These are phyloP conservation scores for Pseudocercospora macadamiae DNA, from an alignment of 2,329 filamentous ascomycete genomes.

Conservation along the genomic window DNA sequence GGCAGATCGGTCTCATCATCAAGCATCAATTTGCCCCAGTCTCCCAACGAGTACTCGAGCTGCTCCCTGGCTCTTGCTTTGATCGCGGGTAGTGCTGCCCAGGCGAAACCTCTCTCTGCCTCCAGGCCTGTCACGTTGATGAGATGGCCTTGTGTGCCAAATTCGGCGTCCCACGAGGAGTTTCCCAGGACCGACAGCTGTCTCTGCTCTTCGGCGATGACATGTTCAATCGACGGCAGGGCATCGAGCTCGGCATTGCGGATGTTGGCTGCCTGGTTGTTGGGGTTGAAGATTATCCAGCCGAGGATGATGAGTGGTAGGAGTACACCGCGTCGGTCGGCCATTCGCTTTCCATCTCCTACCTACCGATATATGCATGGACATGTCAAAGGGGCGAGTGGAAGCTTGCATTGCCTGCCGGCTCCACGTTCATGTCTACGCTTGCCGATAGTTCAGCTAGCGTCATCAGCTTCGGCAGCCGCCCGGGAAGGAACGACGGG, in stretches of 20 bases:
- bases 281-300: conserved; percentile 55
- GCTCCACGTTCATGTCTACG: not conserved
- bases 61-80: conserved; percentile 66
- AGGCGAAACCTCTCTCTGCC: conserved; percentile 73
- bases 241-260: conserved; percentile 41
- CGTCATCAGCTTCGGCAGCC: not conserved
- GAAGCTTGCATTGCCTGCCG: no score
- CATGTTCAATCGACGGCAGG: conserved; percentile 51
- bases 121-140: conserved; percentile 72
- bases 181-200: conserved; percentile 55
- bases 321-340: conserved; percentile 50
- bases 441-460: no score
- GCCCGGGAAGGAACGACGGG: not conserved
- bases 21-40: conserved; percentile 34
- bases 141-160: conserved; percentile 50
- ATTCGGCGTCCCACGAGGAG: conserved; percentile 53
- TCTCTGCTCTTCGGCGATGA: conserved; percentile 55
- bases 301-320: conserved; percentile 54
- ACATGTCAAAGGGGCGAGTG: conserved; percentile 4
- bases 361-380: no score
- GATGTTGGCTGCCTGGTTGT: conserved; percentile 42
- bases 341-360: conserved; percentile 35
- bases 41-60: conserved; percentile 45
- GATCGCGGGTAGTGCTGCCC: conserved; percentile 72
- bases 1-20: conserved; percentile 43